A percentile compares a stretch with the other conserved stretches of the same genome.
Conservation (phyloP, 305 asterid species). For the Solanum aculeatissimum region DNA sequence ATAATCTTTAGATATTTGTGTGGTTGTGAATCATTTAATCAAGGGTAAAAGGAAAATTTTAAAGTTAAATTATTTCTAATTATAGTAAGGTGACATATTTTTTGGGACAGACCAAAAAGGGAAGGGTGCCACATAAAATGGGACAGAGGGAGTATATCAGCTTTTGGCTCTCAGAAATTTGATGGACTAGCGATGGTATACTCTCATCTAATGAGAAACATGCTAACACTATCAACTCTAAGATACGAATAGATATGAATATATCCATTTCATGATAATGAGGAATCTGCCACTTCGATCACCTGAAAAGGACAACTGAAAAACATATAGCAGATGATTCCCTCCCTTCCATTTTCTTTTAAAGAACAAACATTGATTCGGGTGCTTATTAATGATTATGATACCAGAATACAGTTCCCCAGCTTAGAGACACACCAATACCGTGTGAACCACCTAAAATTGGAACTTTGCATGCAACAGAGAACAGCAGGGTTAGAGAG, state of each 20-base stretch:
- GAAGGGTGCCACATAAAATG: too few relatives aligned
- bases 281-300: neutral
- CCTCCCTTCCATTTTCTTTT: neutral
- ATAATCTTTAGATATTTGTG: too few relatives aligned
- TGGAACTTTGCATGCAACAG: neutral
- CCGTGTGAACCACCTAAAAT: neutral
- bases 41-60: too few relatives aligned
- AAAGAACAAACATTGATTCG: neutral
- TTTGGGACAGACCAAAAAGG: too few relatives aligned
- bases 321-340: neutral
- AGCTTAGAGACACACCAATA: neutral
- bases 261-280: neutral
- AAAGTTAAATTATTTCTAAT: too few relatives aligned
- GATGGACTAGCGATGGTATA: neutral
- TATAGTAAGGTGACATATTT: too few relatives aligned
- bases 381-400: neutral
- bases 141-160: neutral
- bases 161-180: neutral
- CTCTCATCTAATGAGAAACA: neutral
- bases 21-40: too few relatives aligned
- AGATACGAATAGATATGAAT: neutral
- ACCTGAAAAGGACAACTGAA: neutral
- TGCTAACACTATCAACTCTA: neutral
- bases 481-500: neutral
- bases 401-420: neutral